Evolutionary conservation across 2,329 filamentous ascomycete species (phyloP), one percentile per base, ranked within the genome.

Genomic region (Ceratocystis harringtonii): DNA sequence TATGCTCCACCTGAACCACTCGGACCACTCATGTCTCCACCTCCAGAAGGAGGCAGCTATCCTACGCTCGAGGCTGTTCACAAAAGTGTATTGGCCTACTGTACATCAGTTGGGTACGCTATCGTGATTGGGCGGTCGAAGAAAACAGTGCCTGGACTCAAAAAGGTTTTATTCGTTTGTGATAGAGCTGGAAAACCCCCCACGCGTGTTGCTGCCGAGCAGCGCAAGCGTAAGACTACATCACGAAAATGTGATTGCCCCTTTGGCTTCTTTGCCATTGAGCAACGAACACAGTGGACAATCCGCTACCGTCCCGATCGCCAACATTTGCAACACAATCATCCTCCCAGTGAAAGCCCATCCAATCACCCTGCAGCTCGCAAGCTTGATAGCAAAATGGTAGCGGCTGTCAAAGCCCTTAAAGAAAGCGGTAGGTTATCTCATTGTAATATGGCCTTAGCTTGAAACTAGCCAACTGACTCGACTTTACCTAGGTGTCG

Each of bases 201-300:
- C 2, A 81, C 77, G 65, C 79, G 82, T 5, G 83, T 84, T n/a
- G 85, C 77, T 68, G 81, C 84, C 1, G 84, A 86, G 73, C 79
- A 81, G 68, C 80, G 84, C 65, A 86, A 86, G 73, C 79, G 83
- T 25, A 84, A 84, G 71, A 87, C 84, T 0, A 85, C 84, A 7
- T 86, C 84, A n/a, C 78, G 84, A 58, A 87, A 87, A 70, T 86
- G 84, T 70, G 84, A 86, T 69, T 87, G 84, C 68, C 82, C 83
- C 36, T 87, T 87, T 72, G 84, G 84, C n/a, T 86, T 87, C 72
- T 87, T 86, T 69, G 84, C 84, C 65, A 84, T 87, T 48, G 84
- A 87, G 72, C 83, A 86, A 70, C 78, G 84, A 67, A 85, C 83
- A 0, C 83, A 86, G 69, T 87, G 84, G 84, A 83, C 83, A 0